Conservation (phyloP, 148 eudicot genomes). For the Fagopyrum homotropicum region DNA sequence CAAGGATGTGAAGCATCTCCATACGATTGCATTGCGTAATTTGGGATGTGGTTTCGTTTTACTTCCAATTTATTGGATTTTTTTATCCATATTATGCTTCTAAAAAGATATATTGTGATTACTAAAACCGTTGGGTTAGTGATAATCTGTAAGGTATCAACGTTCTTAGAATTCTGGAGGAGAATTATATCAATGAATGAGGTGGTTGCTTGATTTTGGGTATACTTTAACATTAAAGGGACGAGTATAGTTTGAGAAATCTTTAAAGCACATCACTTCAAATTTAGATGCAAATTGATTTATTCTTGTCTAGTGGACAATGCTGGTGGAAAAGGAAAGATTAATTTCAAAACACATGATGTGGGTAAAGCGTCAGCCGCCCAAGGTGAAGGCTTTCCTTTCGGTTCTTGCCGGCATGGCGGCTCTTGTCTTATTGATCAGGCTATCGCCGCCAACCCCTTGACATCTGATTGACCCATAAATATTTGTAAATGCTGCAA, state of each 20-base stretch:
- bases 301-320: background rate
- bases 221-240: background rate
- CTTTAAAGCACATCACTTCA: background rate
- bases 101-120: too few relatives aligned
- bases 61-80: background rate
- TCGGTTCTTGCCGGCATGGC: constrained; percentile 8
- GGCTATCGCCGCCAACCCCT: background rate
- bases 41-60: background rate
- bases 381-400: constrained; percentile 20
- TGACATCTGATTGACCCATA: background rate
- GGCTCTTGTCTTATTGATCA: background rate
- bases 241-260: background rate
- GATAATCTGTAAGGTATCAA: background rate
- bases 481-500: background rate
- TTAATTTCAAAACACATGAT: background rate
- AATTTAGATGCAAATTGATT: background rate
- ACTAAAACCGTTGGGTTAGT: background rate
- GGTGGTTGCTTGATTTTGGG: background rate
- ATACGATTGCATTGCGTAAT: background rate
- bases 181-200: background rate
- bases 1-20: background rate
- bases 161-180: background rate
- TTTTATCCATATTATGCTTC: too few relatives aligned
- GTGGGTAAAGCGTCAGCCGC: constrained; percentile 18
- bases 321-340: background rate